Evolutionary conservation across 2,329 filamentous ascomycete genomes (phyloP).

Genomic region (Pseudocercospora vitis): DNA sequence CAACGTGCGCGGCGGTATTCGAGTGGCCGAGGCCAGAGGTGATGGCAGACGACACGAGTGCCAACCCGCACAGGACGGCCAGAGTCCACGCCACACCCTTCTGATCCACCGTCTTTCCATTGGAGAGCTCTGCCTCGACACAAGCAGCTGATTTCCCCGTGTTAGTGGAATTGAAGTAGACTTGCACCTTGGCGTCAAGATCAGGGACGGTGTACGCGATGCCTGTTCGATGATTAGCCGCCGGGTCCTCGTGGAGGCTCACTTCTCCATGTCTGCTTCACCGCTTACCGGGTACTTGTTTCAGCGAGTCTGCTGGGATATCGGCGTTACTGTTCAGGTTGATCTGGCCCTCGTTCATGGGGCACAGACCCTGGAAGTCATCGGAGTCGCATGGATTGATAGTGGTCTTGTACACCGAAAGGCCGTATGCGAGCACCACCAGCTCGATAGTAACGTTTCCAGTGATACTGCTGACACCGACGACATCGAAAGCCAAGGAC

Average conservation of each 20-base stretch:
- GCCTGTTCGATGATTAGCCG: constrained; percentile 41
- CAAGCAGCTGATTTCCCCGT: constrained; percentile 71
- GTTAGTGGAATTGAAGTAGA: constrained; percentile 73
- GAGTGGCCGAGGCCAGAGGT: constrained; percentile 88
- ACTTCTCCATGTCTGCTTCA: not conserved
- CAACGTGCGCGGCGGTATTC: constrained; percentile 91
- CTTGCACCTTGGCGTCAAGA: constrained; percentile 79
- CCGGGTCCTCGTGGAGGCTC: not conserved
- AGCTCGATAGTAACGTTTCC: constrained; percentile 79
- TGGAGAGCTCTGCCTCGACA: constrained; percentile 82
- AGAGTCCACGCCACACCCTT: constrained; percentile 86
- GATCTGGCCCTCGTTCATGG: constrained; percentile 83
- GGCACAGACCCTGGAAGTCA: constrained; percentile 73
- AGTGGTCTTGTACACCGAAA: constrained; percentile 63
- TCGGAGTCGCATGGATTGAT: constrained; percentile 74
- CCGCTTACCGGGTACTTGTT: constrained; percentile 64
- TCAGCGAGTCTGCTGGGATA: constrained; percentile 58
- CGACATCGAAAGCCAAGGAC: constrained; percentile 70
- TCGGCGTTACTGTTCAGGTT: constrained; percentile 70
- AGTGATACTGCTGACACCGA: constrained; percentile 78
- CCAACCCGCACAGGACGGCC: constrained; percentile 81
- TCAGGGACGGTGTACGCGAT: constrained; percentile 90
- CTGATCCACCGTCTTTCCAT: constrained; percentile 88
- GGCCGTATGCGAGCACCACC: constrained; percentile 78
- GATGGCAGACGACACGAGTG: constrained; percentile 79